phyloP scores from a whole-genome alignment of 1,139 yeast genomes.

The Kodamaea ohmeri region DNA sequence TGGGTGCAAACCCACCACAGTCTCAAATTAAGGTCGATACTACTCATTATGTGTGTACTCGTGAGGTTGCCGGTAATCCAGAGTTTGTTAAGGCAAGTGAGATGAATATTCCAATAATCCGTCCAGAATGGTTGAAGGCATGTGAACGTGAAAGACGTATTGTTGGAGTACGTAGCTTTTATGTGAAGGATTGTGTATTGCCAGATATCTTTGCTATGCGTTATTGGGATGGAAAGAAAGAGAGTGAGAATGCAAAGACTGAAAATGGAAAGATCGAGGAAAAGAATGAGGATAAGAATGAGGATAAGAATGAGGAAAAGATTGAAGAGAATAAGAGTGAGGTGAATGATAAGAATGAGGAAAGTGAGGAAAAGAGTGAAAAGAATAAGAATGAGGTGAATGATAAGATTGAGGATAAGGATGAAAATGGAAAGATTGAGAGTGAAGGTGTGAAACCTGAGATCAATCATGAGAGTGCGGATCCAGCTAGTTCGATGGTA shows the following conservation, averaged over 20 bases:
- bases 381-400: neutral
- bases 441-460: no score
- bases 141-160: constrained; percentile 87
- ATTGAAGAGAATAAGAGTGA: neutral
- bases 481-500: neutral
- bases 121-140: constrained; percentile 97
- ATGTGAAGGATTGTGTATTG: constrained; percentile 52
- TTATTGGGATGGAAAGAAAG: constrained; percentile 31
- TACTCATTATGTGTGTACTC: constrained; percentile 85
- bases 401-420: constrained; percentile 2
- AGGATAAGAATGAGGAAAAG: constrained; percentile 3
- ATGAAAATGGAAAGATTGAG: constrained; percentile 2
- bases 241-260: neutral
- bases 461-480: neutral
- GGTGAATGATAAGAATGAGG: neutral
- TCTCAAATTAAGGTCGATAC: constrained; percentile 79
- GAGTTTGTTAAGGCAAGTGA: constrained; percentile 79
- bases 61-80: constrained; percentile 52
- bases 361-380: neutral
- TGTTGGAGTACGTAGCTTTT: constrained; percentile 89
- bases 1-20: constrained; percentile 84
- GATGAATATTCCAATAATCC: constrained; percentile 86
- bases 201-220: constrained; percentile 47
- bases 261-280: neutral
- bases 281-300: neutral